Percentiles rank a stretch among this genome's conserved stretches.
phyloP scores from a whole-genome alignment of 805 yeast species.

The Dipodascus geniculatus region DNA sequence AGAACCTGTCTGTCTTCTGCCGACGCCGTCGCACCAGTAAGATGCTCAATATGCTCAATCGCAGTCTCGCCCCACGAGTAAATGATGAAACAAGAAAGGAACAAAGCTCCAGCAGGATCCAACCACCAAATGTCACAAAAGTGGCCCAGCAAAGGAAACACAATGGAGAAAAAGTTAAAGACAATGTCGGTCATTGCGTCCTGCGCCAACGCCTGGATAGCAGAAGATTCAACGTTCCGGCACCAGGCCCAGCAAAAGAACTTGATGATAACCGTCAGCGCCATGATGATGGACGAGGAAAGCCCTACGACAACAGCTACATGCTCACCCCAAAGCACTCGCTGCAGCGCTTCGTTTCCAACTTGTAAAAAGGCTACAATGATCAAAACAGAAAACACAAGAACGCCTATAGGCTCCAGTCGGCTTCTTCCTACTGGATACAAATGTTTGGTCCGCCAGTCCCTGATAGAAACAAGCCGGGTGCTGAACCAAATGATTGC shows the following conservation, averaged over 20 bases:
- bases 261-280: constrained; percentile 47
- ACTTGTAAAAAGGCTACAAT: constrained; percentile 64
- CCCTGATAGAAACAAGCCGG: constrained; percentile 26
- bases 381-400: constrained; percentile 60
- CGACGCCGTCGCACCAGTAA: constrained; percentile 63
- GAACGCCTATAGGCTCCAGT: constrained; percentile 67
- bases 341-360: constrained; percentile 47
- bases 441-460: constrained; percentile 32
- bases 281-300: constrained; percentile 49
- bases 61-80: constrained; percentile 53
- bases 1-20: constrained; percentile 53
- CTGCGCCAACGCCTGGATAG: constrained; percentile 70
- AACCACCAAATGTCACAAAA: constrained; percentile 50
- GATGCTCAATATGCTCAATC: constrained; percentile 58
- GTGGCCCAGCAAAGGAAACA: constrained; percentile 56
- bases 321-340: constrained; percentile 30
- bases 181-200: constrained; percentile 72
- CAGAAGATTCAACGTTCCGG: constrained; percentile 43
- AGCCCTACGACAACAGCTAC: constrained; percentile 35
- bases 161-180: constrained; percentile 57
- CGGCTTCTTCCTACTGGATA: constrained; percentile 64
- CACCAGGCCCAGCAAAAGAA: constrained; percentile 56
- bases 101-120: constrained; percentile 63
- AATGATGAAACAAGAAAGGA: constrained; percentile 50
- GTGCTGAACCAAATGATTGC: constrained; percentile 58